Conservation (phyloP, 1,139 yeast genomes). For the Zygotorulaspora mrakii region DNA sequence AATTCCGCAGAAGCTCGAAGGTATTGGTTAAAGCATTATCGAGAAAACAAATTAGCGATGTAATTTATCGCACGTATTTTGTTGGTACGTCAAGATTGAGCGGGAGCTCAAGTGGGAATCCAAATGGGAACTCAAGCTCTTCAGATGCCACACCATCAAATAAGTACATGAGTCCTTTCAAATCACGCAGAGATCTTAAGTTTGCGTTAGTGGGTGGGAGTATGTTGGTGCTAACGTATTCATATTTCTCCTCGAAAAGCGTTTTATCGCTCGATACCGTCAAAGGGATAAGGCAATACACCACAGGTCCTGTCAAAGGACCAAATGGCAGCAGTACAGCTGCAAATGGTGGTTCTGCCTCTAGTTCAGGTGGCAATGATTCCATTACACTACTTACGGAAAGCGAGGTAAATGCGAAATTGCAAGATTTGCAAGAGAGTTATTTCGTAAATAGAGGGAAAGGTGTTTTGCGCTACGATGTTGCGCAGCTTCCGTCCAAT, state of each 20-base stretch:
- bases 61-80: conserved; percentile 16
- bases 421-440: conserved; percentile 76
- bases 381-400: conserved; percentile 51
- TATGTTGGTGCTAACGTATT: conserved; percentile 21
- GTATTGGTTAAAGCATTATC: conserved; percentile 19
- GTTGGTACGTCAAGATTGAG: conserved; percentile 5
- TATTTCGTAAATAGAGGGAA: conserved; percentile 76
- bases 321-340: background rate
- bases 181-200: conserved; percentile 17
- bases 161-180: conserved; percentile 6
- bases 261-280: conserved; percentile 22
- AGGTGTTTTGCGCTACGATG: conserved; percentile 90
- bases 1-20: conserved; percentile 19
- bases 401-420: conserved; percentile 65
- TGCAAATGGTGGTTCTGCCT: background rate
- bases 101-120: background rate
- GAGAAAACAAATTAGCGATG: conserved; percentile 15
- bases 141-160: conserved; percentile 1
- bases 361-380: conserved; percentile 12
- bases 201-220: conserved; percentile 24
- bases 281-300: conserved; percentile 24
- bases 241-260: conserved; percentile 19
- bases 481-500: conserved; percentile 85
- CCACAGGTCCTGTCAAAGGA: conserved; percentile 9
- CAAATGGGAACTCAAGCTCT: background rate